These are phyloP conservation scores for Alternaria metachromatica DNA, from an alignment of 2,329 filamentous ascomycete genomes.

Conservation along the genomic window DNA sequence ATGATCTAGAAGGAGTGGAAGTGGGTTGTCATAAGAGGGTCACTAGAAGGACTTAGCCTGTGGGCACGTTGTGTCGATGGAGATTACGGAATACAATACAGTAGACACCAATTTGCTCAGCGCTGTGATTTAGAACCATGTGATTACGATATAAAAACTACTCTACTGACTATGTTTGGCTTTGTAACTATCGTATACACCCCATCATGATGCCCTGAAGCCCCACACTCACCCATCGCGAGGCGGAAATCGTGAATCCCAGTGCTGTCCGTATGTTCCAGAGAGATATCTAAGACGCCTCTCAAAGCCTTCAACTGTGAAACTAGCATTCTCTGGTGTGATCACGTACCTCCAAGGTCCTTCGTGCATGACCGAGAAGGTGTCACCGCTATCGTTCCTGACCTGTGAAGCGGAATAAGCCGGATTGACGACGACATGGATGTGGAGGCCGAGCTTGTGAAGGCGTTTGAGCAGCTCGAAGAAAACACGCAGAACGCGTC, in stretches of 20 bases:
- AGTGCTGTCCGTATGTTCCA: background rate
- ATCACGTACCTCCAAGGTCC: background rate
- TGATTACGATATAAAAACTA: no score
- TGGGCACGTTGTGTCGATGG: no score
- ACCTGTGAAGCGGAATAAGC: background rate
- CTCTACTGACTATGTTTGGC: no score
- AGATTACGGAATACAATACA: background rate
- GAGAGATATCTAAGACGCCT: background rate
- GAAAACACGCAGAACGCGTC: background rate
- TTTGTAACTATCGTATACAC: background rate
- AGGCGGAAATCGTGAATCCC: background rate
- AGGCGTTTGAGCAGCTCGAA: background rate
- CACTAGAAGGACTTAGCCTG: no score
- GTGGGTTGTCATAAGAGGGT: no score
- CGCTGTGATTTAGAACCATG: rapidly evolving
- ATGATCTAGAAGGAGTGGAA: no score
- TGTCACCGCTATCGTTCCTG: background rate
- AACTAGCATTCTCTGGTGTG: background rate
- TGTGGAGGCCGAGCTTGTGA: background rate
- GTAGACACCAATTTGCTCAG: background rate
- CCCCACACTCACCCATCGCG: no score
- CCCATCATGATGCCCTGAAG: background rate
- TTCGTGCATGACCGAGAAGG: background rate
- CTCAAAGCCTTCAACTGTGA: background rate
- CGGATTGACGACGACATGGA: background rate